Evolutionary conservation across 164 flowering plant species (phyloP).

Genomic region (Macadamia integrifolia): DNA sequence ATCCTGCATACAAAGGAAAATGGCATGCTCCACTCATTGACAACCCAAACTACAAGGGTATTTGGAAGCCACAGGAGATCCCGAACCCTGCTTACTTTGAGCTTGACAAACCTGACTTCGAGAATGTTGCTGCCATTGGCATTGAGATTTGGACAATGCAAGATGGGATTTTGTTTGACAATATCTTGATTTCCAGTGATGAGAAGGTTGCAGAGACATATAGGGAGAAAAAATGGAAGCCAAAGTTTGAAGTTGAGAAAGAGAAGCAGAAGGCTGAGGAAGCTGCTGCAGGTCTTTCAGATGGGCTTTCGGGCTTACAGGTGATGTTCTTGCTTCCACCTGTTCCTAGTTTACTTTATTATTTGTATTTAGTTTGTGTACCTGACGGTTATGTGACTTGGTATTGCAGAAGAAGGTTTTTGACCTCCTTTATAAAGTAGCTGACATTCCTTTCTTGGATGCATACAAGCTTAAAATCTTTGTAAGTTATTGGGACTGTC

Average conservation of each 20-base stretch:
- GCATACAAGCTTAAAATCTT: slow-evolving; percentile 51
- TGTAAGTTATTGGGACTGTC: slow-evolving; percentile 34
- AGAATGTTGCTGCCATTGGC: slow-evolving; percentile 90
- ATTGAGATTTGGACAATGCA: slow-evolving; percentile 99
- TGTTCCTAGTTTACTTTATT: background rate
- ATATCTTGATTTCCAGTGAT: slow-evolving; percentile 63
- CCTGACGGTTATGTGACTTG: background rate
- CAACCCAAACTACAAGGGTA: slow-evolving; percentile 9
- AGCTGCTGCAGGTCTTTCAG: slow-evolving; percentile 36
- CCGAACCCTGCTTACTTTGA: slow-evolving; percentile 7
- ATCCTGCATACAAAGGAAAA: slow-evolving; percentile 10
- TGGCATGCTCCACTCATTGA: slow-evolving; percentile 10
- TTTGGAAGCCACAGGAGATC: slow-evolving; percentile 17
- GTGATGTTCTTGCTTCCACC: slow-evolving; percentile 24
- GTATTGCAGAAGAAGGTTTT: slow-evolving; percentile 69
- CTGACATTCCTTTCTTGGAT: slow-evolving; percentile 67
- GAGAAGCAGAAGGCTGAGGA: slow-evolving; percentile 89
- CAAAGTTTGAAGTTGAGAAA: slow-evolving; percentile 73
- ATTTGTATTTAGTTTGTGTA: background rate
- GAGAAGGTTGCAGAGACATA: slow-evolving; percentile 68
- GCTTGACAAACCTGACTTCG: slow-evolving; percentile 72
- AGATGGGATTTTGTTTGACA: slow-evolving; percentile 95
- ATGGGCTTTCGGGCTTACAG: slow-evolving; percentile 58
- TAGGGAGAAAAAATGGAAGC: slow-evolving; percentile 68
- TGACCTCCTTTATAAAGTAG: slow-evolving; percentile 71